These are phyloP conservation scores for Calendula officinalis DNA, from an alignment of 129 eudicot genomes.

Conservation along the genomic window DNA sequence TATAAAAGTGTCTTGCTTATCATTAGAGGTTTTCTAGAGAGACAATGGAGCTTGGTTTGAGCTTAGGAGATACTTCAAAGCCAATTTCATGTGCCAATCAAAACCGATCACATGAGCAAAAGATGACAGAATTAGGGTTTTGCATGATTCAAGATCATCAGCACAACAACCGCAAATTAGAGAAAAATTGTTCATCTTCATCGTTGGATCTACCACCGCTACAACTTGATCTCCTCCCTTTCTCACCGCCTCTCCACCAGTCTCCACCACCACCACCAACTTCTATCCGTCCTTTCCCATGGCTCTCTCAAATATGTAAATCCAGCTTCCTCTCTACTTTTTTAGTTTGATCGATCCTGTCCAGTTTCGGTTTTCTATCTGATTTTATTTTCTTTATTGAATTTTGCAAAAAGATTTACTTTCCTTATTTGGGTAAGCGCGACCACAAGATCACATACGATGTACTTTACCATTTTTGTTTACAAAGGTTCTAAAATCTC, in stretches of 20 bases:
- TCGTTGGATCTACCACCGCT: constrained; percentile 52
- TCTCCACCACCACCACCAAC: constrained; percentile 43
- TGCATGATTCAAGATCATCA: constrained; percentile 54
- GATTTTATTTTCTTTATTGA: neutral
- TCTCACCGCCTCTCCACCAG: constrained; percentile 52
- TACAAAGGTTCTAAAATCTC: neutral
- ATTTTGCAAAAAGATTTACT: neutral
- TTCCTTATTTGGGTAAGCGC: neutral
- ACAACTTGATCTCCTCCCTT: constrained; percentile 86
- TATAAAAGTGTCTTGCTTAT: constrained; percentile 26
- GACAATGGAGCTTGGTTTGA: constrained; percentile 81
- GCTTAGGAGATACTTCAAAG: constrained; percentile 78
- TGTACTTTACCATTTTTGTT: neutral
- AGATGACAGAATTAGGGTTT: constrained; percentile 52
- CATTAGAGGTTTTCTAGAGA: constrained; percentile 29
- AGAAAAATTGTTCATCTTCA: constrained; percentile 34
- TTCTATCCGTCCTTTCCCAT: constrained; percentile 52
- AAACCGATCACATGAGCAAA: constrained; percentile 25
- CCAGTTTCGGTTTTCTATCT: neutral
- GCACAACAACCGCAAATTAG: neutral
- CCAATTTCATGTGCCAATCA: constrained; percentile 43
- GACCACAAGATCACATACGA: constrained; percentile 6
- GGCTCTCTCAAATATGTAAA: constrained; percentile 69
- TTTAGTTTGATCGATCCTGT: neutral
- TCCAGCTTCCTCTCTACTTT: constrained; percentile 7